A percentile compares a stretch with the other conserved stretches of the same genome.
phyloP scores from a whole-genome alignment of 352 stramenopile genomes.

The Phytophthora tentaculata region DNA sequence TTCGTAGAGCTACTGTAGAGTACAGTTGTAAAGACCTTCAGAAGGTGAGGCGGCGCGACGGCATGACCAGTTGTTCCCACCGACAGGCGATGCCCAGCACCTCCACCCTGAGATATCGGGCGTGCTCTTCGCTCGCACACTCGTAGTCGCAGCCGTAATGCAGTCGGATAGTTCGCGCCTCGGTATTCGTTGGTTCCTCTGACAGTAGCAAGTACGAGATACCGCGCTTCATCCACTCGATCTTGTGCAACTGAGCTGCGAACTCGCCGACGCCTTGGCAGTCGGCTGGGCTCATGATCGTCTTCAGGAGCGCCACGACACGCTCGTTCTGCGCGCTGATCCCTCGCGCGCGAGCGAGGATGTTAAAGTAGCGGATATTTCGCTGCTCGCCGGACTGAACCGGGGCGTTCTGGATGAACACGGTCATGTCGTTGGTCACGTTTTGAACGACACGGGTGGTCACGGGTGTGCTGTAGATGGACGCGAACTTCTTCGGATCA shows the following conservation, averaged over 20 bases:
- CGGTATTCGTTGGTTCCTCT: constrained; percentile 22
- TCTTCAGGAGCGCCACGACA: constrained; percentile 52
- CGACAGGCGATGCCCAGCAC: constrained; percentile 48
- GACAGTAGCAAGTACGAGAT: constrained; percentile 53
- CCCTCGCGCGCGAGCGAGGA: constrained; percentile 41
- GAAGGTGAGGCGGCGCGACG: constrained; percentile 38
- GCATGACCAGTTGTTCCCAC: constrained; percentile 48
- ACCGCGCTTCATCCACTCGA: constrained; percentile 57
- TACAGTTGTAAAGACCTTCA: constrained; percentile 21
- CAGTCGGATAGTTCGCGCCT: constrained; percentile 28
- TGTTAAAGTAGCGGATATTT: constrained; percentile 55
- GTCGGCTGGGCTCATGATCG: constrained; percentile 44
- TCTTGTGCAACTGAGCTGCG: constrained; percentile 34
- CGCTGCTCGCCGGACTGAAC: constrained; percentile 24
- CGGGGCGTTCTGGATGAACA: constrained; percentile 52
- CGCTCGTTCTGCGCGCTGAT: constrained; percentile 38
- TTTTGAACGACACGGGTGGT: constrained; percentile 45
- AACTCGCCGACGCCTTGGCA: constrained; percentile 14
- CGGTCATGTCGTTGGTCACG: constrained; percentile 42
- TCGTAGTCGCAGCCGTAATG: constrained; percentile 55
- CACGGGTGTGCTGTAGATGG: constrained; percentile 52
- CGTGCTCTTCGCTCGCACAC: constrained; percentile 49
- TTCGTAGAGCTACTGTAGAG: too few relatives aligned
- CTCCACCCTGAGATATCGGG: constrained; percentile 51
- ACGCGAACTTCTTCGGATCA: constrained; percentile 42